Conservation (phyloP, 495 filamentous ascomycete species). For the Neurospora sublineolata region DNA sequence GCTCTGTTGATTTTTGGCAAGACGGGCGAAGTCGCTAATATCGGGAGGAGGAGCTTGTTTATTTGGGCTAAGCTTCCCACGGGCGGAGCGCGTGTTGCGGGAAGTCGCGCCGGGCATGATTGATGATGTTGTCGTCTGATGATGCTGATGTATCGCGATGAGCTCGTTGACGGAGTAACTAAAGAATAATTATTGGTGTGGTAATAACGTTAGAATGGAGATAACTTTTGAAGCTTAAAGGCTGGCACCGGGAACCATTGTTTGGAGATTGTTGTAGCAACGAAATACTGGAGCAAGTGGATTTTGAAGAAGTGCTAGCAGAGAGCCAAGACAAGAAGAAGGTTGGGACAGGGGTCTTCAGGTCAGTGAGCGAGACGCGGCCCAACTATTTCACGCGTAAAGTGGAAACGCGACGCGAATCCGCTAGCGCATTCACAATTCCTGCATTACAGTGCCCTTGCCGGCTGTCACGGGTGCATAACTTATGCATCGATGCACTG, state of each 20-base stretch:
- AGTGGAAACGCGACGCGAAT: constrained; percentile 5
- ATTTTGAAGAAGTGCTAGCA: neutral
- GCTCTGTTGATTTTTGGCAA: constrained; percentile 26
- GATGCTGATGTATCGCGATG: neutral
- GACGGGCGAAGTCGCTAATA: constrained; percentile 28
- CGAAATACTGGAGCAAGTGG: neutral
- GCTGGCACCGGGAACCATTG: neutral
- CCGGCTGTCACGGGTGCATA: neutral
- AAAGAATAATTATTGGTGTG: neutral
- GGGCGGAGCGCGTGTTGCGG: constrained; percentile 14
- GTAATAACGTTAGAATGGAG: neutral
- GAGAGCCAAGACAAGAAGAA: neutral
- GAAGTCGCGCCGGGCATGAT: constrained; percentile 23
- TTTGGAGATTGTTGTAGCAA: neutral
- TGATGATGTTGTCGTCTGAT: neutral
- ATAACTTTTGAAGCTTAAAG: neutral
- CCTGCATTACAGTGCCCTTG: neutral
- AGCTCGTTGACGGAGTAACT: neutral
- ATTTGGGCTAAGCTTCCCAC: constrained; percentile 13
- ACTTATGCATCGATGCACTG: neutral
- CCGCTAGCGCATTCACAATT: neutral
- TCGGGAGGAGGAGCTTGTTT: constrained; percentile 4
- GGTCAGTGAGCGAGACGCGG: constrained; percentile 1
- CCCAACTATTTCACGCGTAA: constrained; percentile 6
- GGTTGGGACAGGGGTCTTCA: constrained; percentile 3